Evolutionary conservation across 2,329 filamentous ascomycete genomes (phyloP).

Genomic region (Epichloe festucae): DNA sequence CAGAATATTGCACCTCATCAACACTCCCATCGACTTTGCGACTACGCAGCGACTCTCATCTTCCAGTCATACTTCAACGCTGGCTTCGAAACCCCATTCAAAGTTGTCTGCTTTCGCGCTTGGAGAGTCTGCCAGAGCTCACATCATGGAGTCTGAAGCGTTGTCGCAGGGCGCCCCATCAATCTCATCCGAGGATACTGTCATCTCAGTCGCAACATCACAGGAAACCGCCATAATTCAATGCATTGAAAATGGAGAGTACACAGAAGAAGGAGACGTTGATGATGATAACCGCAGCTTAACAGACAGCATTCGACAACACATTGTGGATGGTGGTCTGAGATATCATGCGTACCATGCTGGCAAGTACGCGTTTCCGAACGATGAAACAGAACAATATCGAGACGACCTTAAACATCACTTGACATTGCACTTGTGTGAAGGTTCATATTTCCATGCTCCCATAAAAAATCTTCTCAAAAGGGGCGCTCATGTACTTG

Average conservation of each 20-base stretch:
- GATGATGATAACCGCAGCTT: constrained; percentile 26
- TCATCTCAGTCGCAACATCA: constrained; percentile 19
- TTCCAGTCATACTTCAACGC: no score
- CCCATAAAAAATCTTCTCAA: constrained; percentile 27
- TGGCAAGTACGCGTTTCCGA: constrained; percentile 30
- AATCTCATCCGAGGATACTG: constrained; percentile 4
- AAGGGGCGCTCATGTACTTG: constrained; percentile 30
- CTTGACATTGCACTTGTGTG: constrained; percentile 25
- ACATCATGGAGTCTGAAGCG: not conserved
- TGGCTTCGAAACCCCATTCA: no score
- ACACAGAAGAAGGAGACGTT: constrained; percentile 9
- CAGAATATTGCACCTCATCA: not conserved
- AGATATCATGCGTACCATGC: constrained; percentile 29
- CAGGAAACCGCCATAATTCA: constrained; percentile 18
- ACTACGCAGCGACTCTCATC: not conserved
- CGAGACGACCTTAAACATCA: constrained; percentile 29
- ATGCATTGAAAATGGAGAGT: constrained; percentile 21
- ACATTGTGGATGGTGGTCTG: constrained; percentile 27
- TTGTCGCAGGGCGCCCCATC: not conserved
- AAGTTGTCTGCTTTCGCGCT: no score
- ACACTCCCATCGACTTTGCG: not conserved
- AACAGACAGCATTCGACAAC: constrained; percentile 29
- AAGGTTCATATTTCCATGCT: constrained; percentile 29
- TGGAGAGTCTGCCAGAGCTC: not conserved
- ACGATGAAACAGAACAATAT: constrained; percentile 29